Base-by-base conservation (phyloP, 768 basidiomycete species). In the Mycena chlorophos region DNA sequence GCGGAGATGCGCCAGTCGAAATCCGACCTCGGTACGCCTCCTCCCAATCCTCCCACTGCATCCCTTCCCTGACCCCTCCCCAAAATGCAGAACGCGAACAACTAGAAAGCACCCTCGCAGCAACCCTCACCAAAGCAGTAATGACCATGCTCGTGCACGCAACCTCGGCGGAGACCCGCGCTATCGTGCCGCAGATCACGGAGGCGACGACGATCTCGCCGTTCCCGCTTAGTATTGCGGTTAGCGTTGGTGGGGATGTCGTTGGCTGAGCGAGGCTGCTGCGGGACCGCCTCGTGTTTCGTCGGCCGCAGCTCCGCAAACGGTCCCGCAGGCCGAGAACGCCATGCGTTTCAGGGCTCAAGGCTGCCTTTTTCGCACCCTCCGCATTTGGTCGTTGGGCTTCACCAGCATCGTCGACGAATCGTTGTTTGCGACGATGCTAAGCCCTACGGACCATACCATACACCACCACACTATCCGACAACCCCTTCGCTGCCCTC, bases 181-280 rank as follows among this genome's bases (percentile, higher is more conserved):
- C 80, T 0, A 86, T 81, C 0, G 91, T 93, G 6, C 91, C 91
- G 3, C 80, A 84, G 4, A 93, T 93, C 53, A 89, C 87, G n/a
- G 84, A 88, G 54, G 83, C 85, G 3, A 71, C 77, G 26, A 85
- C 84, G 4, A 88, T 92, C 39, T 91, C 90, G 0, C 91, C 91
- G 0, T 93, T 93, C 63, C 91, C 91, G 2, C 78, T 90, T 31
- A 82, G 82, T 57, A 82, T 93, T 31, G 65, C 70, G 4, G 88
- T 91, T 47, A 85, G 77, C 55, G 76, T 91, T 26, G 88, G 85
- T 3, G 88, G 86, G 10, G 66, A 78, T 16, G 87, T 89, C 65
- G 73, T 89, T 19, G 39, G 39, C 13, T 40, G 20, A 19, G 31
- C 31, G n/a, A n/a, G n/a, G n/a, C n/a, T n/a, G n/a, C n/a, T n/a